phyloP scores from a whole-genome alignment of 192 early-diverging fungal genomes.

The Lobulomyces angularis region DNA sequence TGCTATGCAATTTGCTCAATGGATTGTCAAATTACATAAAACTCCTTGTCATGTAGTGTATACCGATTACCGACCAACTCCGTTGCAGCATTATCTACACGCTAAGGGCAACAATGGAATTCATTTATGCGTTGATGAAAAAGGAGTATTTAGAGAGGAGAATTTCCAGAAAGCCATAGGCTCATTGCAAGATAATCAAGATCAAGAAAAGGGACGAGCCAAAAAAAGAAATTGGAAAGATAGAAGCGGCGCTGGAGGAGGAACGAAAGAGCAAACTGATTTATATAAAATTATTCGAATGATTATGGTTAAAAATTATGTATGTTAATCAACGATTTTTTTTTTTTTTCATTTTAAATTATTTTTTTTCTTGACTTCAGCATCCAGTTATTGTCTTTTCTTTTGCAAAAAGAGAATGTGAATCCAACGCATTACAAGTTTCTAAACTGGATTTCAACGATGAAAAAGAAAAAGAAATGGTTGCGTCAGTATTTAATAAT shows the following conservation, averaged over 20 bases:
- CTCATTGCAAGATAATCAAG: slow-evolving; percentile 50
- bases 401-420: slow-evolving; percentile 90
- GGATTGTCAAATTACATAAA: slow-evolving; percentile 89
- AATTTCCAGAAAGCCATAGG: slow-evolving; percentile 88
- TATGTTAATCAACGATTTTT: no score
- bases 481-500: slow-evolving; percentile 71
- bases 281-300: slow-evolving; percentile 91
- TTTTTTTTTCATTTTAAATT: no score
- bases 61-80: slow-evolving; percentile 93
- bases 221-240: slow-evolving; percentile 27
- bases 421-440: slow-evolving; percentile 78
- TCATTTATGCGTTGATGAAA: slow-evolving; percentile 92
- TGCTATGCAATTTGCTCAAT: slow-evolving; percentile 97
- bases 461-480: slow-evolving; percentile 70
- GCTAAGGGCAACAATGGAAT: slow-evolving; percentile 85
- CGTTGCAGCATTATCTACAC: slow-evolving; percentile 94
- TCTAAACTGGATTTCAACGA: slow-evolving; percentile 87
- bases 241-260: slow-evolving; percentile 20
- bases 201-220: slow-evolving; percentile 42
- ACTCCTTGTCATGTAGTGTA: slow-evolving; percentile 98
- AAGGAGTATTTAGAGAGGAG: slow-evolving; percentile 83
- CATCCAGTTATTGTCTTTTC: slow-evolving; percentile 98
- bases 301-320: slow-evolving; percentile 87
- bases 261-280: slow-evolving; percentile 57
- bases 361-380: no score